Evolutionary conservation across 305 asterid species (phyloP), one percentile per base, ranked within the genome.

Genomic region (Plantago coronopus): DNA sequence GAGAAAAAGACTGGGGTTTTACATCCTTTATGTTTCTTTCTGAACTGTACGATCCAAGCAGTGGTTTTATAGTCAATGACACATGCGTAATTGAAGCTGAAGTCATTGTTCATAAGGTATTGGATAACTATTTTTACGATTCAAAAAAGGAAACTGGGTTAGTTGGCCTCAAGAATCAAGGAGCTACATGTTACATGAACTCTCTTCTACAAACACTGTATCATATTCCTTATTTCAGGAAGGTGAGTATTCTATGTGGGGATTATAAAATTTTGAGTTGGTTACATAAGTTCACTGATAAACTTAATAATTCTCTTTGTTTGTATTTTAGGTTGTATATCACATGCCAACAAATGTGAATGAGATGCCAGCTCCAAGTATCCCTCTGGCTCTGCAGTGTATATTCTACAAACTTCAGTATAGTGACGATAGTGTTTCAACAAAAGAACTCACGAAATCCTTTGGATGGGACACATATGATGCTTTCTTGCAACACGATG

Each of bases 151-250:
- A 80, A 71, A 76, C 90, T 63, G 90, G 84, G 54, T 83, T 75
- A 45, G 90, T 83, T 31, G 90, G 90, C 46, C 75, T 83, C 49
- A 76, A 78, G 57, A 80, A 83, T 74, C 89, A 83, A 74, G 89
- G 86, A 67, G 89, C 89, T 5, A 83, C 86, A 40, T 80, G 86
- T 69, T 83, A 83, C 70, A 78, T 83, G 84, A 83, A 83, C 71
- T 83, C 89, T 59, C 82, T 83, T 58, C 81, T 83, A 44, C 89
- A 80, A 65, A 78, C 84, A 40, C 62, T 83, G 44, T 83, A 78
- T 69, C 86, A 83, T 70, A 76, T 80, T 62, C 89, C 89, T 63
- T 83, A 56, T 65, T 83, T 83, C 72, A 74, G 87, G 72, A 80
- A 78, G 85, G 90, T 83, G 61, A 63, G 82, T 63, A 66, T 60